Evolutionary conservation across 116 monocot species (phyloP).

Genomic region (Trichopus zeylanicus): DNA sequence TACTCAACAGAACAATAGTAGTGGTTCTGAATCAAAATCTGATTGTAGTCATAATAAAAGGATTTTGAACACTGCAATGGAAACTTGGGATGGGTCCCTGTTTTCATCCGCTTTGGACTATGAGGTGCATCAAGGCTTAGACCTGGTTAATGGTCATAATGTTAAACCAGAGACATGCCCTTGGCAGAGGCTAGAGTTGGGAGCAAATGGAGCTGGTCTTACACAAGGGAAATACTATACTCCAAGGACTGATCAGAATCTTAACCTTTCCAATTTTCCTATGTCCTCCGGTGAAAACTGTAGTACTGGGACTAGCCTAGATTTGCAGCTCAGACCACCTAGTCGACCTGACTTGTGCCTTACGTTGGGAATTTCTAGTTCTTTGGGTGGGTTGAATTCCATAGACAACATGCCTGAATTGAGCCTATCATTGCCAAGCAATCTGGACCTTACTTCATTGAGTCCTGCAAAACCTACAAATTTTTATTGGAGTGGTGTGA

Average conservation of each 20-base stretch:
- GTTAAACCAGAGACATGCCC: background rate
- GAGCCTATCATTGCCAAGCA: background rate
- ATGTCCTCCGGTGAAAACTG: background rate
- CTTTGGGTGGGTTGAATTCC: background rate
- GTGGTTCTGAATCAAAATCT: background rate
- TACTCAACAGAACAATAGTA: background rate
- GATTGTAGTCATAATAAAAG: background rate
- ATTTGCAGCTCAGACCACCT: conserved; percentile 4
- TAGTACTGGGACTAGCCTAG: background rate
- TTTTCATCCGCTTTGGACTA: background rate
- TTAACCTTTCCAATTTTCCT: background rate
- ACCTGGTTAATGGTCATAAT: background rate
- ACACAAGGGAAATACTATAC: background rate
- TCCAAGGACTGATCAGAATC: background rate
- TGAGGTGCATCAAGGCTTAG: background rate
- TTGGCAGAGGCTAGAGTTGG: too few relatives aligned
- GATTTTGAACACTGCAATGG: background rate
- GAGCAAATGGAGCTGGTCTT: background rate
- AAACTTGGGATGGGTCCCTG: background rate
- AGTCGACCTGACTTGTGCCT: background rate
- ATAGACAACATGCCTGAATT: background rate
- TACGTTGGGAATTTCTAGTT: background rate
- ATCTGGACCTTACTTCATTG: background rate
- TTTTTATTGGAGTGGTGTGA: background rate
- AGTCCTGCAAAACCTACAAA: background rate